These are phyloP conservation scores for Camillea tinctor DNA, from an alignment of 2,329 filamentous ascomycete species.

Conservation along the genomic window DNA sequence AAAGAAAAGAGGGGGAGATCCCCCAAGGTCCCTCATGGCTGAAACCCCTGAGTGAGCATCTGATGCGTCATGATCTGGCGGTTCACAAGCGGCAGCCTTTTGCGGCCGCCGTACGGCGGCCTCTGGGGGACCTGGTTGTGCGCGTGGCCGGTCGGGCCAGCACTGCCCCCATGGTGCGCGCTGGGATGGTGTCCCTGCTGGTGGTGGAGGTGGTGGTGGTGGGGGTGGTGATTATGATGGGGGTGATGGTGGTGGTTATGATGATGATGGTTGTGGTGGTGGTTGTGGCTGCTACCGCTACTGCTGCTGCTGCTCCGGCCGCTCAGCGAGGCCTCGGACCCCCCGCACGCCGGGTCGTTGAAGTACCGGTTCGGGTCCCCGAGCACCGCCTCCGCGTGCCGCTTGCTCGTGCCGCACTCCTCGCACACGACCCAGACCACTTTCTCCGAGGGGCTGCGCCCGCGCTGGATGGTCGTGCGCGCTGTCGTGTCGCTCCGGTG, in stretches of 20 bases:
- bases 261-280: not conserved
- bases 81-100: slow-evolving; percentile 28
- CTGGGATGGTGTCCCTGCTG: not conserved
- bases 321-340: not conserved
- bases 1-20: not conserved
- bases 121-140: slow-evolving; percentile 15
- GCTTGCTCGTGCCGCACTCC: slow-evolving; percentile 32
- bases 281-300: not conserved
- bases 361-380: slow-evolving; percentile 34
- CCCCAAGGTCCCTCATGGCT: slow-evolving; percentile 17
- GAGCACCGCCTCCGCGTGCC: slow-evolving; percentile 21
- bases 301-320: not conserved
- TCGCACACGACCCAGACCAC: slow-evolving; percentile 35
- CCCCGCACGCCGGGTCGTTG: slow-evolving; percentile 25
- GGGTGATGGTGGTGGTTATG: not conserved
- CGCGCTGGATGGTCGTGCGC: slow-evolving; percentile 23
- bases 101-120: slow-evolving; percentile 22
- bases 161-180: not conserved
- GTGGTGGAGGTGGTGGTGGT: not conserved
- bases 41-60: slow-evolving; percentile 31
- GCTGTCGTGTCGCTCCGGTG: slow-evolving; percentile 21
- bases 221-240: slow-evolving; percentile 14
- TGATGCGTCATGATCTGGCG: slow-evolving; percentile 33
- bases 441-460: slow-evolving; percentile 23
- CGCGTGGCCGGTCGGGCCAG: slow-evolving; percentile 9